Evolutionary conservation across 768 basidiomycete genomes (phyloP), one percentile per base, ranked within the genome.

Genomic region (Suillus spraguei): DNA sequence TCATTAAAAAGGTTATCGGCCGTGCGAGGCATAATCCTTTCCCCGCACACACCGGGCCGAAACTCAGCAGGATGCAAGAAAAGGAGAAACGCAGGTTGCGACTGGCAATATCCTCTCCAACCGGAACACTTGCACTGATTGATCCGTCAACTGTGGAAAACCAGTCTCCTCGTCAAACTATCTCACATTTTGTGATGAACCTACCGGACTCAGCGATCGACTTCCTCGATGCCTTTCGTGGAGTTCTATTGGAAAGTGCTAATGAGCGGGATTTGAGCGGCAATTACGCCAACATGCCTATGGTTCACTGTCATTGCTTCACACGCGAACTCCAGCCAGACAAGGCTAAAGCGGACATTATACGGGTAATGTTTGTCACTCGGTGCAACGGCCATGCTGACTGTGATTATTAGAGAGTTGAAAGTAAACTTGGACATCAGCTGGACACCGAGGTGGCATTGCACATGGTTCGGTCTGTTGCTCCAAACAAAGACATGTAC

Each of bases 401-500:
- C 71, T 66, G 17, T 66, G 67, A 62, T 70, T 63, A 64, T 56
- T 72, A 96, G 94, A 80, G 94, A 67, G 92, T 91, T 20, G 87
- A 87, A 71, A 82, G 86, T 61, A 81, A 78, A 67, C 77, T 97
- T 36, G 88, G 87, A 36, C 72, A 81, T 67, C 60, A 77, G 42
- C 69, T 97, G 60, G 77, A 78, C 16, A 77, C 79, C 13, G 82
- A 85, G 28, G 79, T 81, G 44, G 73, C 75, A 16, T 73, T 94
- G 9, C 89, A 94, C 70, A 82, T 88, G 67, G 96, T 99, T 56
- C 88, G 97, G 61, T 90, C 91, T 11, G 97, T 99, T 11, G 95
- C 97, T 1, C 97, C 97, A 8, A 91, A 87, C 77, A 99, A 99
- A 78, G 90, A 95, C 70, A 98, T 99, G 97, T 99, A 96, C 75